Evolutionary conservation across 768 basidiomycete species (phyloP), one percentile per base, ranked within the genome.

Genomic region (Gloeostereum incarnatum): DNA sequence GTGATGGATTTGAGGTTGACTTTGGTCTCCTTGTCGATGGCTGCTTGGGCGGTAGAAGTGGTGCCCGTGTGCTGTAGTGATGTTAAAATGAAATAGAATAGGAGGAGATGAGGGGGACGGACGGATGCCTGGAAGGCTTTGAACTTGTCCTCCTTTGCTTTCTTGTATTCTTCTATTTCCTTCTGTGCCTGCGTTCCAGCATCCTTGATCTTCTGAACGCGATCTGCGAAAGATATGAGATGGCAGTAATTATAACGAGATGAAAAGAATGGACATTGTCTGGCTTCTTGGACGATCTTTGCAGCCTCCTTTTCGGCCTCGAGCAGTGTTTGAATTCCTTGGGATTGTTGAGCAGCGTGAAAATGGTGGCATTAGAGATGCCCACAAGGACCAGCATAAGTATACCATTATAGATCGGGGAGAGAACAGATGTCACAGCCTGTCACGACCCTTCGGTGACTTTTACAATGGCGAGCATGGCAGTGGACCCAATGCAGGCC

Each of bases 241-340:
- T 25, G 33, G 41, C 41, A 45, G 37, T 30, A 37, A 41, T 42
- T 19, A 33, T 31, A 14, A 21, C 37, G 21, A 25, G 29, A 31
- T 35, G 38, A 22, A 9, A 38, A 9, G 36, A 27, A 63, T 77
- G 44, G 44, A 96, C 94, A 97, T 65, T 94, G 86, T 36, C 96
- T 80, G 35, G 96, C 90, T 56, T 93, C 81, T 61, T 94, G 85
- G 9, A 99, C 94, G 52, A 92, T 86, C 68, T 91, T 94, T 25
- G 92, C 82, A 11, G 94, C 96, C 51, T 98, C 96, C 63, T 98
- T 98, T 73, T 99, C 96, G 3, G 96, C 93, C 63, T 98, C 94
- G 42, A 99, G 82, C 33, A 99, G 83, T 1, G 94, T 96, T 50
- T 94, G 91, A 42, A 98, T 98, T 41, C 91, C 91, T 61, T 92